These are phyloP conservation scores for Hypoxylon fuscum DNA, from an alignment of 495 filamentous ascomycete genomes.

Conservation along the genomic window DNA sequence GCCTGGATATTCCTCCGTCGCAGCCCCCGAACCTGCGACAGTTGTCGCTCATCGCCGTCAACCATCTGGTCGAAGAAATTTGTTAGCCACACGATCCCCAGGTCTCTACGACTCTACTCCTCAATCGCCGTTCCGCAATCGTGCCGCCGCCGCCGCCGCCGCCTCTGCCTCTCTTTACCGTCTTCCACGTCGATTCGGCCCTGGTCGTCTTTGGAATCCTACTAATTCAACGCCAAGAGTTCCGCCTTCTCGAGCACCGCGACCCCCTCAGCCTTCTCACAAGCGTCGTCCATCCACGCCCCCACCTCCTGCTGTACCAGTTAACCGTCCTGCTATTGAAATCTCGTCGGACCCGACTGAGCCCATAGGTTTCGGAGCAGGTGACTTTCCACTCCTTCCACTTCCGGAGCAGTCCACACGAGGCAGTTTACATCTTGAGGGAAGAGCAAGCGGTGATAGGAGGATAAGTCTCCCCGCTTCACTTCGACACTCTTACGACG, in stretches of 20 bases:
- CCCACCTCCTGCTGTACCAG: conserved; percentile 58
- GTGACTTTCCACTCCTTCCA: conserved; percentile 74
- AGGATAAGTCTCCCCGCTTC: conserved; percentile 74
- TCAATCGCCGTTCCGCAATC: conserved; percentile 58
- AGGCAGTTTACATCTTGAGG: conserved; percentile 71
- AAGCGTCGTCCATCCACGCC: conserved; percentile 56
- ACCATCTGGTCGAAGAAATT: conserved; percentile 51
- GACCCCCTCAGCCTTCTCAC: conserved; percentile 15
- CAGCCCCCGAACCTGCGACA: conserved; percentile 32
- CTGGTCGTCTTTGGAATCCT: conserved; percentile 70
- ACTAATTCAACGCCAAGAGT: conserved; percentile 68
- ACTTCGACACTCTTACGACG: conserved; percentile 58
- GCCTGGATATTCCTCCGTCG: conserved; percentile 44
- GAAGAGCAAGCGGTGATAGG: conserved; percentile 69
- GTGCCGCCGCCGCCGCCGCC: conserved; percentile 36
- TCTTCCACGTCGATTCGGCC: conserved; percentile 46
- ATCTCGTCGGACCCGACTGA: conserved; percentile 44
- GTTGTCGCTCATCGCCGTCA: conserved; percentile 41
- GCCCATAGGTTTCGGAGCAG: conserved; percentile 54
- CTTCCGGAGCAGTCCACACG: conserved; percentile 71
- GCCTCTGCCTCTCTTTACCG: conserved; percentile 35
- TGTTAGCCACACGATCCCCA: conserved; percentile 33
- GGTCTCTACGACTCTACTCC: conserved; percentile 46
- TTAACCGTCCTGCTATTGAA: conserved; percentile 52
- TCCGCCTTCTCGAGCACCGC: conserved; percentile 41